Conservation (phyloP, 805 yeast genomes). For the Hanseniaspora guilliermondii region DNA sequence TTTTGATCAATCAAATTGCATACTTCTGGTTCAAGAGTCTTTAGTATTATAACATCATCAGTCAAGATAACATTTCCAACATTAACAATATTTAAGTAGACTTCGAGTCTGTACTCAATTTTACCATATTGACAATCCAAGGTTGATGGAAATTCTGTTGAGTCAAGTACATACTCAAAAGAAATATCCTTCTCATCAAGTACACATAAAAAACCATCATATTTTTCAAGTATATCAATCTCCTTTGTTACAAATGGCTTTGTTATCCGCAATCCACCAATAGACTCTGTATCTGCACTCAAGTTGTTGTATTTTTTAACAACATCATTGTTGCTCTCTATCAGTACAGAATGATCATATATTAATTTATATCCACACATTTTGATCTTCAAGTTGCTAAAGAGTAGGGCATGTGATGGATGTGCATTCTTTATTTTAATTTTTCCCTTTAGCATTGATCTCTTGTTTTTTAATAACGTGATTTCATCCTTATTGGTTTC, state of each 20-base stretch:
- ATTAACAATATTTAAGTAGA: constrained; percentile 6
- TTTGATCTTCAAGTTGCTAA: constrained; percentile 2
- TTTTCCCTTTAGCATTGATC: not conserved
- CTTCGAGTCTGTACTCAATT: constrained; percentile 16
- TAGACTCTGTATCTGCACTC: not conserved
- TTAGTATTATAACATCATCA: constrained; percentile 2
- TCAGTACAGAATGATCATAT: constrained; percentile 2
- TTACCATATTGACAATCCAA: constrained; percentile 15
- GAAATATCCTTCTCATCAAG: not conserved
- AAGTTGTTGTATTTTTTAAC: not conserved
- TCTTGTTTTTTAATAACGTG: not conserved
- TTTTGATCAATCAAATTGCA: constrained; percentile 8
- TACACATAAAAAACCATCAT: not conserved
- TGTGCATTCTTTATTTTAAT: not conserved
- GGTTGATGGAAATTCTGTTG: constrained; percentile 15
- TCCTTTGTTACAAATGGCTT: constrained; percentile 11
- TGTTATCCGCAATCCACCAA: not conserved
- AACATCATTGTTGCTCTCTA: not conserved
- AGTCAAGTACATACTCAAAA: constrained; percentile 15
- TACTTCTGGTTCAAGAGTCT: constrained; percentile 10
- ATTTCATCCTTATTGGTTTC: not conserved
- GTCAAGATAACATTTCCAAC: constrained; percentile 9
- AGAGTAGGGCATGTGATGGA: not conserved
- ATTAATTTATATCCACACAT: constrained; percentile 11
- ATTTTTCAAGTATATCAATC: not conserved